Evolutionary conservation across 2,329 filamentous ascomycete species (phyloP).

Genomic region (Alternaria infectoria): DNA sequence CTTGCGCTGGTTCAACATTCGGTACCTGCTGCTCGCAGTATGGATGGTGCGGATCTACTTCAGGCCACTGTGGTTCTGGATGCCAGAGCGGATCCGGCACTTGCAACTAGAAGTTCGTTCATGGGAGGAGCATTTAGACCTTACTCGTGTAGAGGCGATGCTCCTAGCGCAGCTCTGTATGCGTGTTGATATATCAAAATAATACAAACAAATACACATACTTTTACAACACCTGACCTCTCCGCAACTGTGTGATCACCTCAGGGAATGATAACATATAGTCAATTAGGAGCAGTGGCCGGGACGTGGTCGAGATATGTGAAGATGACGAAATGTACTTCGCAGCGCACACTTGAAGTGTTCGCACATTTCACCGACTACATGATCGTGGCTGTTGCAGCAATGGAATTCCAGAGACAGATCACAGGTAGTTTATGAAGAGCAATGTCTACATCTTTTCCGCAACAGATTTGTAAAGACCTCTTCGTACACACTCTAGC

Average conservation of each 20-base stretch:
- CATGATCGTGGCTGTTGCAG: not conserved
- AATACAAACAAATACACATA: not conserved
- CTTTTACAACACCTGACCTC: not conserved
- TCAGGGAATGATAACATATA: not conserved
- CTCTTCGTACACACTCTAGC: not conserved
- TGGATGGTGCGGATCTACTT: slow-evolving; percentile 19
- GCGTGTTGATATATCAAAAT: not conserved
- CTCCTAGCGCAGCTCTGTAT: not conserved
- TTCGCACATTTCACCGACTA: not conserved
- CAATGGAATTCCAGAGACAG: not conserved
- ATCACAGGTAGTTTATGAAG: not conserved
- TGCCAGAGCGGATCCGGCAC: slow-evolving; percentile 19
- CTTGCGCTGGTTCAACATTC: slow-evolving; percentile 15
- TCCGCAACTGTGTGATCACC: not conserved
- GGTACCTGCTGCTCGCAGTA: slow-evolving; percentile 20
- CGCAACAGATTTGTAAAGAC: not conserved
- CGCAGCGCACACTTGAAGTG: not conserved
- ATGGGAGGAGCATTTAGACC: not conserved
- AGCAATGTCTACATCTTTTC: not conserved
- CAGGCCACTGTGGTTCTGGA: slow-evolving; percentile 13
- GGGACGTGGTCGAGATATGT: not conserved
- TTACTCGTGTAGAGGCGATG: not conserved
- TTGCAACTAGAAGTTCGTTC: slow-evolving; percentile 24
- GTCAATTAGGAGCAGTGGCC: not conserved
- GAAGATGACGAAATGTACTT: not conserved